phyloP scores from a whole-genome alignment of 2,329 filamentous ascomycete species.

The Ramularia endophylla region DNA sequence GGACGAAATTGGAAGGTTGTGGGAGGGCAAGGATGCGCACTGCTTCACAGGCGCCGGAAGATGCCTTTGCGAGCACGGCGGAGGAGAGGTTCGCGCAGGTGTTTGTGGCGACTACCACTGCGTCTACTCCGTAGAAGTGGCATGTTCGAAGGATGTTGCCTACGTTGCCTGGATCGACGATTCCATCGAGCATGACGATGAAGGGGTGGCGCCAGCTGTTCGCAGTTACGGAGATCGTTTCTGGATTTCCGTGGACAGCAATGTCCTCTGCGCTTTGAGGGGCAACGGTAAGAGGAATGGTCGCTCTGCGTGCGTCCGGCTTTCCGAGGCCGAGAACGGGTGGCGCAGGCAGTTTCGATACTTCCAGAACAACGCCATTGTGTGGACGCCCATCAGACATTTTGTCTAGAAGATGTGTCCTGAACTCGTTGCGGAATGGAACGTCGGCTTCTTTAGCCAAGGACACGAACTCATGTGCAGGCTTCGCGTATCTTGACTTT shows the following conservation, averaged over 20 bases:
- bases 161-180: constrained; percentile 78
- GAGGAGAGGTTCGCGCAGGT: constrained; percentile 68
- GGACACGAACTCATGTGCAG: constrained; percentile 10
- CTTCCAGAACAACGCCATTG: constrained; percentile 83
- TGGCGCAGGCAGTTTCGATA: constrained; percentile 68
- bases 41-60: constrained; percentile 79
- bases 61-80: constrained; percentile 77
- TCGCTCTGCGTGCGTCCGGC: constrained; percentile 29
- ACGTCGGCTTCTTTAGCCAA: constrained; percentile 40
- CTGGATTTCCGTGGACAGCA: constrained; percentile 61
- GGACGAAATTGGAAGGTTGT: constrained; percentile 64
- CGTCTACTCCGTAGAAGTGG: constrained; percentile 84
- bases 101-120: constrained; percentile 68
- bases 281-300: constrained; percentile 56
- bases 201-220: constrained; percentile 56
- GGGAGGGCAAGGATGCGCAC: constrained; percentile 66
- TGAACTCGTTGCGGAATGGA: constrained; percentile 52
- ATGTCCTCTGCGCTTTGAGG: constrained; percentile 65
- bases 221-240: constrained; percentile 44
- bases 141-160: constrained; percentile 85
- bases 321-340: constrained; percentile 29
- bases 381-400: constrained; percentile 79
- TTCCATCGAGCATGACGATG: constrained; percentile 66
- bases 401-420: constrained; percentile 56
- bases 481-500: constrained; percentile 5